These are phyloP conservation scores for Solanum pinnatisectum DNA, from an alignment of 257 asterid species.

Conservation along the genomic window DNA sequence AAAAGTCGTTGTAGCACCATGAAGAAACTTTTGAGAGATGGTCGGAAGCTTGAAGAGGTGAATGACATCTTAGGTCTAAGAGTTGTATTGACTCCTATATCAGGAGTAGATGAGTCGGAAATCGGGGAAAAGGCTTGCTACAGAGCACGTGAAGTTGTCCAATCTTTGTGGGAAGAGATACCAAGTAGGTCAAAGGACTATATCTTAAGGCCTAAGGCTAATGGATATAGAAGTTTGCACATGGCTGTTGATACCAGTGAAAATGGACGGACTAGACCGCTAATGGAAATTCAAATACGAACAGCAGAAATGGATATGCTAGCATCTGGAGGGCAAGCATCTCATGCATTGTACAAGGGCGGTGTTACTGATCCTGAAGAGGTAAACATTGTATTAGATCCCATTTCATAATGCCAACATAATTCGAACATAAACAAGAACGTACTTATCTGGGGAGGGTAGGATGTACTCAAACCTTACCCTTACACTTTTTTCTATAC, in stretches of 20 bases:
- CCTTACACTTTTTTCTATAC: background rate
- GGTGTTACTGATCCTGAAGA: slow-evolving; percentile 87
- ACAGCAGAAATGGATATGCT: slow-evolving; percentile 78
- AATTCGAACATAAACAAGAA: background rate
- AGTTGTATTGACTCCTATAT: slow-evolving; percentile 43
- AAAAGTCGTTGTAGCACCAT: slow-evolving; percentile 91
- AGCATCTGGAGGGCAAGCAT: slow-evolving; percentile 91
- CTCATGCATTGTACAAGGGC: slow-evolving; percentile 86
- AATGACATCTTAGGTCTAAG: slow-evolving; percentile 76
- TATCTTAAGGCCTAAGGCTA: slow-evolving; percentile 62
- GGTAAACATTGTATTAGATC: slow-evolving; percentile 23
- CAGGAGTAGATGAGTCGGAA: slow-evolving; percentile 23
- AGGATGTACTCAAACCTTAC: background rate
- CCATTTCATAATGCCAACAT: background rate
- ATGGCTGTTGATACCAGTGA: slow-evolving; percentile 80
- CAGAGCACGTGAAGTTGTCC: slow-evolving; percentile 67
- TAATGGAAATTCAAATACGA: slow-evolving; percentile 88
- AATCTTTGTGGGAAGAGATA: slow-evolving; percentile 64
- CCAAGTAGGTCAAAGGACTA: slow-evolving; percentile 84
- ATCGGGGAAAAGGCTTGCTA: slow-evolving; percentile 75
- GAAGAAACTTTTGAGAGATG: slow-evolving; percentile 86
- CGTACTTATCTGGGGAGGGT: too few species aligned
- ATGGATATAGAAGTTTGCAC: slow-evolving; percentile 86
- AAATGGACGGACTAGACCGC: slow-evolving; percentile 40
- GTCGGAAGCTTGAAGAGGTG: slow-evolving; percentile 86